Conservation (phyloP, 2,329 filamentous ascomycete genomes). For the Hypoxylon sp. region DNA sequence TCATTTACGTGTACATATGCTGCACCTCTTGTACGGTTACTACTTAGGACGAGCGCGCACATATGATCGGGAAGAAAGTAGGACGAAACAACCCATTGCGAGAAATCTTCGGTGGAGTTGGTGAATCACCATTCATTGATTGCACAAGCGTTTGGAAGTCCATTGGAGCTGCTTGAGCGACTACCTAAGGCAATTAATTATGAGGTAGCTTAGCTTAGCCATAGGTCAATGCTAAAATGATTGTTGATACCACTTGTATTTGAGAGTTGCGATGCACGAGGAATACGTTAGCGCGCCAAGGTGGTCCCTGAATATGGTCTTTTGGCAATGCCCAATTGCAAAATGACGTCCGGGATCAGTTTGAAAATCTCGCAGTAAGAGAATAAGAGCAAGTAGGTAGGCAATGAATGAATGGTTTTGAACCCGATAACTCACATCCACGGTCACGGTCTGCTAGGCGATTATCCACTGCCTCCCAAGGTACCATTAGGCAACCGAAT, state of each 20-base stretch:
- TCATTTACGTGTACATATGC: conserved; percentile 35
- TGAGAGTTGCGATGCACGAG: background rate
- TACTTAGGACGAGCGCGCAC: conserved; percentile 7
- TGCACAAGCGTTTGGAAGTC: conserved; percentile 4
- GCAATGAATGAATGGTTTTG: too few species aligned
- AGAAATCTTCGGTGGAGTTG: conserved; percentile 11
- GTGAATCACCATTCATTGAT: conserved; percentile 10
- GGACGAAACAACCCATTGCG: conserved; percentile 7
- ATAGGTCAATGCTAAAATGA: conserved; percentile 22
- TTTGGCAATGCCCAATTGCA: too few species aligned
- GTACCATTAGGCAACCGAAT: background rate
- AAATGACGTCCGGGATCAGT: too few species aligned
- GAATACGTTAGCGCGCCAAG: background rate
- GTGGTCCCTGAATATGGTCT: too few species aligned
- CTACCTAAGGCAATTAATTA: conserved; percentile 17
- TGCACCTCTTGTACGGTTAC: conserved; percentile 18
- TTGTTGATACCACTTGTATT: conserved; percentile 22
- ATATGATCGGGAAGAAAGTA: conserved; percentile 18
- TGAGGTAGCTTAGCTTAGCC: conserved; percentile 2
- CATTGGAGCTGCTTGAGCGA: conserved; percentile 7
- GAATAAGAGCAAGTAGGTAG: too few species aligned
- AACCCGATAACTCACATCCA: too few species aligned
- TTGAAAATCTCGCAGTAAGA: too few species aligned
- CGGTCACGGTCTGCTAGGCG: too few species aligned
- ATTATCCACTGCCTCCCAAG: background rate